Evolutionary conservation across 768 basidiomycete species (phyloP), one percentile per base, ranked within the genome.

Genomic region (Cystobasidium onofrii): DNA sequence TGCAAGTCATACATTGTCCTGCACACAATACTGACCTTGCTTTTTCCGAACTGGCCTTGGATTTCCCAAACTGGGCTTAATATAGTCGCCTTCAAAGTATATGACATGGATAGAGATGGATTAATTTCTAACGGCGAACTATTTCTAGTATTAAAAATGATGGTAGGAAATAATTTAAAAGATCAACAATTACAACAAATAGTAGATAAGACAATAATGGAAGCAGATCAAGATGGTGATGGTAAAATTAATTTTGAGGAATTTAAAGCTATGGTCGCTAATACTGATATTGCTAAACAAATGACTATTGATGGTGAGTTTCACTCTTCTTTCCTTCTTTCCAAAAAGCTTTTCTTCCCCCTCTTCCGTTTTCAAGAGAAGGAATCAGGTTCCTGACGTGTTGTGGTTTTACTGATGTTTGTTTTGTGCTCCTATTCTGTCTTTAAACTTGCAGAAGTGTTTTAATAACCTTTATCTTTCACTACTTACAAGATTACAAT

Each of bases 171-270:
- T 82, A 99, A 99, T 82, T 84, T 99, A 78, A 99, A 99, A 92
- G 96, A 99, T 81, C 91, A 95, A 80, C 96, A 98, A 84, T 83
- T 99, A 74, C 96, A 99, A 82, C 96, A 98, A 81, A 99, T 99
- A 74, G 96, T 99, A 20, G 96, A 99, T 82, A 99, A 99, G 84
- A 98, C 96, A 10, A 99, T 99, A 81, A 93, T 99, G 92, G 96
- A 99, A 83, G 96, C 94, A 13, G 96, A 99, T 80, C 90, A 91
- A 81, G 94, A 99, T 80, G 93, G 91, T 82, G 96, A 99, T 80
- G 96, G 96, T 31, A 98, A 94, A 82, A 85, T 99, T 75, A 91
- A 87, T 82, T 99, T 99, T 78, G 93, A 96, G 71, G 96, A 98
- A 82, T 99, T 99, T 81, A 87, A 92, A 1, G 85, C 87, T 79